Evolutionary conservation across 2,329 filamentous ascomycete genomes (phyloP).

Genomic region (Emergomyces pasteurianus): DNA sequence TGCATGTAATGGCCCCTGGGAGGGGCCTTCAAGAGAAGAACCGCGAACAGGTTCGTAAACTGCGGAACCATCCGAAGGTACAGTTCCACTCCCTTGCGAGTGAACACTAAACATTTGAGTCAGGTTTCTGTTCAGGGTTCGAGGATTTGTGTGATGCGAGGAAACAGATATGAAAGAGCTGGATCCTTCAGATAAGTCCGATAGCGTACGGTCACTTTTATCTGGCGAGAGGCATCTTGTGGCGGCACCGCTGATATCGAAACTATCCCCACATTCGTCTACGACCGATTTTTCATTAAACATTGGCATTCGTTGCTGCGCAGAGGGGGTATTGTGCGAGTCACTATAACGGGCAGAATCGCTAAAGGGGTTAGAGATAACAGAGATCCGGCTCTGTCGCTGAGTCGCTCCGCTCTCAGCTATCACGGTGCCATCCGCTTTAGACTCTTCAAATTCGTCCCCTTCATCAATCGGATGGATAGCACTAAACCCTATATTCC

Average conservation of each 20-base stretch:
- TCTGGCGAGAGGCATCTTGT: conserved; percentile 35
- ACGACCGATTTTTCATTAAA: conserved; percentile 3
- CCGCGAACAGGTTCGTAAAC: conserved; percentile 1
- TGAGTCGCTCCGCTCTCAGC: conserved; percentile 3
- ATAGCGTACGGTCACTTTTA: conserved; percentile 44
- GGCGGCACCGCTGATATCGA: conserved; percentile 9
- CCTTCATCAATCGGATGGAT: conserved; percentile 54
- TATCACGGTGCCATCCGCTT: conserved; percentile 7
- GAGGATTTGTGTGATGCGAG: conserved; percentile 8
- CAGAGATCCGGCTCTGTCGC: conserved; percentile 8
- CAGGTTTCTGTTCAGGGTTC: conserved; percentile 2
- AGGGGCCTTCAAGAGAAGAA: background rate
- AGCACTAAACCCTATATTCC: conserved; percentile 38
- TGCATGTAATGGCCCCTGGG: background rate
- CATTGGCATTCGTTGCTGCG: background rate
- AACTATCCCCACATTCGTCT: conserved; percentile 1
- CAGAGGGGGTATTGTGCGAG: conserved; percentile 1
- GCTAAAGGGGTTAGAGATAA: conserved; percentile 17
- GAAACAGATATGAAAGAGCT: conserved; percentile 6
- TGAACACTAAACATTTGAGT: conserved; percentile 4
- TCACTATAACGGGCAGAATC: conserved; percentile 18
- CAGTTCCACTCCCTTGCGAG: background rate
- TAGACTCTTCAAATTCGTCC: conserved; percentile 44
- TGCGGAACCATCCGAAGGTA: background rate
- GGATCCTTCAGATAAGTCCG: conserved; percentile 44